Conservation (phyloP, 805 yeast species). For the Zygosaccharomyces siamensis region DNA sequence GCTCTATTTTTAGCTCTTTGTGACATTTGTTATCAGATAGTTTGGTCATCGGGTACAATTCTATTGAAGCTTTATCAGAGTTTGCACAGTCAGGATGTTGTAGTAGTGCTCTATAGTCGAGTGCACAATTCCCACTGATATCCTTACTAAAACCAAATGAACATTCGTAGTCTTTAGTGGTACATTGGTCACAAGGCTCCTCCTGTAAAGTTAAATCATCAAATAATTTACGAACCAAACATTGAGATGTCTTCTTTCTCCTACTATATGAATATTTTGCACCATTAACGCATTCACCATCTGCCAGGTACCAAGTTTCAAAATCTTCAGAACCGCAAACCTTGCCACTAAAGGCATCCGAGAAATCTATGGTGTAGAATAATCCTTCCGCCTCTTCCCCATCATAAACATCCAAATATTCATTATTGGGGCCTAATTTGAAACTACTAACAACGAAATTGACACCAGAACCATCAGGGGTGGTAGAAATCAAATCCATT, state of each 20-base stretch:
- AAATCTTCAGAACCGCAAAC: constrained; percentile 49
- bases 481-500: constrained; percentile 41
- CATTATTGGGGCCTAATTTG: neutral
- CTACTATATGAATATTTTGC: constrained; percentile 57
- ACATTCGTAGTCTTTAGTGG: constrained; percentile 68
- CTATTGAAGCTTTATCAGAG: constrained; percentile 9
- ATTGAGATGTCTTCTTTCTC: constrained; percentile 59
- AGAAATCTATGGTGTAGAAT: constrained; percentile 46
- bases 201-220: constrained; percentile 40
- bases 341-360: constrained; percentile 45
- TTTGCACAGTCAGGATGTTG: constrained; percentile 21
- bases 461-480: constrained; percentile 66
- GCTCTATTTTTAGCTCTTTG: constrained; percentile 22
- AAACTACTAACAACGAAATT: constrained; percentile 50
- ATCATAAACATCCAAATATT: too few relatives aligned
- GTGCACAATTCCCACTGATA: constrained; percentile 45
- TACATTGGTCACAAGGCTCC: constrained; percentile 58
- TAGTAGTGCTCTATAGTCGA: constrained; percentile 26
- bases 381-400: neutral
- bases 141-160: constrained; percentile 43
- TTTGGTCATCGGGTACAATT: constrained; percentile 19
- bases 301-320: constrained; percentile 51
- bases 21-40: constrained; percentile 22
- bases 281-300: constrained; percentile 57
- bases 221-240: constrained; percentile 41